phyloP scores from a whole-genome alignment of 495 filamentous ascomycete species.

The Aspergillus sclerotioniger region DNA sequence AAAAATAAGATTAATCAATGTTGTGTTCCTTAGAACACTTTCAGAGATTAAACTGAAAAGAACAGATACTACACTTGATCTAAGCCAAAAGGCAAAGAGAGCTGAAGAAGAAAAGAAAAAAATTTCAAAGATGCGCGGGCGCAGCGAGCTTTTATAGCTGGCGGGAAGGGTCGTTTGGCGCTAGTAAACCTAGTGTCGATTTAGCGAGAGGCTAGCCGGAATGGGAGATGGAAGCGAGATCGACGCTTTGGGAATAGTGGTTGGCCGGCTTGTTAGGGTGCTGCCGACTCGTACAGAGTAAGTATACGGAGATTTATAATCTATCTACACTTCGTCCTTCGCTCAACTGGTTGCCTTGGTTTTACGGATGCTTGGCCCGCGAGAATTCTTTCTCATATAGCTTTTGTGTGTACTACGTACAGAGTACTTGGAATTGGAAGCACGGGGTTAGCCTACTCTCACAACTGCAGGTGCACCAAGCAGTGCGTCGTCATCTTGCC shows the following conservation, averaged over 20 bases:
- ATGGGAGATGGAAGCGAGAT: neutral
- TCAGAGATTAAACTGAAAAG: constrained; percentile 95
- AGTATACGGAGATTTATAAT: too few species aligned
- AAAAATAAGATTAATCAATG: constrained; percentile 88
- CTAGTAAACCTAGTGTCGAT: constrained; percentile 14
- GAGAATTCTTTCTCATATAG: too few species aligned
- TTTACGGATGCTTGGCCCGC: too few species aligned
- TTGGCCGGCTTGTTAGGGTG: neutral
- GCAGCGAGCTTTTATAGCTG: constrained; percentile 12
- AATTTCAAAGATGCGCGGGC: constrained; percentile 15
- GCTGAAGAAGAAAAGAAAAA: constrained; percentile 52
- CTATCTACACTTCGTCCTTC: too few species aligned
- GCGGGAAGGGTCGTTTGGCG: neutral
- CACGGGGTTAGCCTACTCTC: too few species aligned
- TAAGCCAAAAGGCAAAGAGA: constrained; percentile 63
- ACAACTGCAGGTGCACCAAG: too few species aligned
- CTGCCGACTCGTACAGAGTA: too few species aligned
- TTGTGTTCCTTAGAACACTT: constrained; percentile 67
- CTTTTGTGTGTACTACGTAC: too few species aligned
- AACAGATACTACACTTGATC: constrained; percentile 99
- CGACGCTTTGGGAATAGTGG: neutral
- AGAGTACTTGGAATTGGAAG: too few species aligned
- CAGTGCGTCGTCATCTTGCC: too few species aligned
- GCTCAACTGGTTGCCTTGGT: too few species aligned
- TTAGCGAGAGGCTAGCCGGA: constrained; percentile 9